phyloP scores from a whole-genome alignment of 805 yeast genomes.

The Wickerhamiella australiensis region DNA sequence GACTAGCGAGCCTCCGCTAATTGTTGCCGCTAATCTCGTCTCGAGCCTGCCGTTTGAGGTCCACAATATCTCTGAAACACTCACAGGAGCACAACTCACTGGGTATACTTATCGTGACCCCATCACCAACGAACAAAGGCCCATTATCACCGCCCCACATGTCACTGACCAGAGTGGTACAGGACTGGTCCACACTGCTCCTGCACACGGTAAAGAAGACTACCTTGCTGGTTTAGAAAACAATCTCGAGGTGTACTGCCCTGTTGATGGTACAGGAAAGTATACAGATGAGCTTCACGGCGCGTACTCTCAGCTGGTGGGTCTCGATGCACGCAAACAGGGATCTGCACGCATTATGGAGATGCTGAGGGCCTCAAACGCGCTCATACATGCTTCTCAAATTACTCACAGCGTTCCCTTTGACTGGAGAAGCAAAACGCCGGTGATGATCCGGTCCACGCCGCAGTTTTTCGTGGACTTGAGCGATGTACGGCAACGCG shows the following conservation, averaged over 20 bases:
- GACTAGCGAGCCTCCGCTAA: constrained; percentile 36
- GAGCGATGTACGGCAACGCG: constrained; percentile 45
- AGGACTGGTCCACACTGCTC: constrained; percentile 93
- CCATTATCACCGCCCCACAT: constrained; percentile 67
- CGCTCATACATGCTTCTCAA: constrained; percentile 39
- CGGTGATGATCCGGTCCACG: constrained; percentile 88
- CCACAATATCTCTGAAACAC: constrained; percentile 17
- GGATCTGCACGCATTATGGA: constrained; percentile 42
- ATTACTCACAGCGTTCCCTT: constrained; percentile 83
- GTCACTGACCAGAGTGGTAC: constrained; percentile 79
- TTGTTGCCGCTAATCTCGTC: constrained; percentile 47
- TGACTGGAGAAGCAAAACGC: constrained; percentile 94
- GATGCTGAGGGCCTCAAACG: constrained; percentile 32
- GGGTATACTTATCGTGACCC: constrained; percentile 45
- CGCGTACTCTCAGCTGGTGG: constrained; percentile 38
- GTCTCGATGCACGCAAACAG: constrained; percentile 48
- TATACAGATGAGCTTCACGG: constrained; percentile 43
- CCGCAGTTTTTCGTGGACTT: constrained; percentile 96
- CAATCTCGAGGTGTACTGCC: constrained; percentile 51
- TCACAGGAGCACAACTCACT: constrained; percentile 35
- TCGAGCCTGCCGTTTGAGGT: constrained; percentile 27
- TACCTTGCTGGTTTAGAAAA: constrained; percentile 53
- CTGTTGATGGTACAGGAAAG: constrained; percentile 66
- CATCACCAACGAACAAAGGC: constrained; percentile 36
- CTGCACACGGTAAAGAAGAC: constrained; percentile 96